phyloP scores from a whole-genome alignment of 83 land plant genomes.

The Picea abies region DNA sequence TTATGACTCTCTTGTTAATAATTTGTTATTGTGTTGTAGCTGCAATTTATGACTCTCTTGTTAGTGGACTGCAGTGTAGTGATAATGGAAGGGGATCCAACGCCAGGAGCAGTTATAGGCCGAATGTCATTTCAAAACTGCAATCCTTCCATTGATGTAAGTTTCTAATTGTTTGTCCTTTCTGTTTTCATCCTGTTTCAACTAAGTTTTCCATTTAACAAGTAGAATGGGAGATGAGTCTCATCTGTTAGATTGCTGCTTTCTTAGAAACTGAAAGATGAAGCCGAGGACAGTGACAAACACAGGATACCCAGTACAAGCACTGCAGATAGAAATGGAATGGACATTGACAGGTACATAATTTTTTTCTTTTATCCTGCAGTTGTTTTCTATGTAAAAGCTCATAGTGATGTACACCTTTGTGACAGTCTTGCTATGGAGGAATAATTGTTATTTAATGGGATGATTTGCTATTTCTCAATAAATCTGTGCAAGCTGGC shows the following conservation, averaged over 20 bases:
- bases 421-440: too few species aligned
- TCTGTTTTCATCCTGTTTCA: not conserved
- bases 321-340: conserved; percentile 19
- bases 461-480: too few species aligned
- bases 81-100: conserved; percentile 80
- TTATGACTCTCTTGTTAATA: too few species aligned
- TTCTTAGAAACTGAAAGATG: conserved; percentile 58
- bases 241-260: conserved; percentile 3
- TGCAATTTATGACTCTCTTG: too few species aligned
- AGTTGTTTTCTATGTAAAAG: not conserved
- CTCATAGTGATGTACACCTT: too few species aligned
- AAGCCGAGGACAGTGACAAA: conserved; percentile 25
- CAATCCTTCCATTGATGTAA: conserved; percentile 75
- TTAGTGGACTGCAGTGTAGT: conserved; percentile 47
- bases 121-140: conserved; percentile 83
- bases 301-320: conserved; percentile 15
- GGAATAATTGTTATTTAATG: too few species aligned
- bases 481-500: too few species aligned
- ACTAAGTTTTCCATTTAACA: not conserved
- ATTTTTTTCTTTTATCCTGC: not conserved
- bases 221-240: not conserved
- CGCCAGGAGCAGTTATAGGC: conserved; percentile 70
- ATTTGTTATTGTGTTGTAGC: too few species aligned
- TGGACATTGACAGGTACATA: conserved; percentile 25
- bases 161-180: conserved; percentile 11